Evolutionary conservation across 2,329 filamentous ascomycete species (phyloP).

Genomic region (Cladosporium sp.): DNA sequence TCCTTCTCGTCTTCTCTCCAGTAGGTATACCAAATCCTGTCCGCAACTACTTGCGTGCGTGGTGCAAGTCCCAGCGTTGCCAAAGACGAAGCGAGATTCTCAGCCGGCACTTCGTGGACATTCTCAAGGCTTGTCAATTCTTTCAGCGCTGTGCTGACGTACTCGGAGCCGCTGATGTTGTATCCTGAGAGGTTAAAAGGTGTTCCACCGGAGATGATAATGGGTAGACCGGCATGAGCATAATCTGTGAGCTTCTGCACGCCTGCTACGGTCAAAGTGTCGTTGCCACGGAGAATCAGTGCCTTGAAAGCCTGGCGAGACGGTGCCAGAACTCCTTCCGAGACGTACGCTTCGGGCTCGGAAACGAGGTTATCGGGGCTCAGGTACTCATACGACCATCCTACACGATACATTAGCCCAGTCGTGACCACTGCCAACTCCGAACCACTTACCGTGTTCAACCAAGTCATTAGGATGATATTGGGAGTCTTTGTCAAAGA

Average conservation of each 20-base stretch:
- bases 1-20: slow-evolving; percentile 31
- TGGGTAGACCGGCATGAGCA: slow-evolving; percentile 37
- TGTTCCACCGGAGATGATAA: slow-evolving; percentile 38
- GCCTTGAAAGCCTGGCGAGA: slow-evolving; percentile 40
- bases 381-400: slow-evolving; percentile 40
- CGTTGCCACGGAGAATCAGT: slow-evolving; percentile 35
- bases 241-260: slow-evolving; percentile 32
- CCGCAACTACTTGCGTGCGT: slow-evolving; percentile 23
- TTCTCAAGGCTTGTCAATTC: slow-evolving; percentile 29
- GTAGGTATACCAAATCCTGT: slow-evolving; percentile 33
- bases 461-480: slow-evolving; percentile 25
- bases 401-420: slow-evolving; percentile 28
- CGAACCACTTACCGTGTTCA: slow-evolving; percentile 16
- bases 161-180: slow-evolving; percentile 15
- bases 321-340: slow-evolving; percentile 35
- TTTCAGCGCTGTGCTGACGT: slow-evolving; percentile 19
- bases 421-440: not conserved
- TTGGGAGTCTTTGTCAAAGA: slow-evolving; percentile 10
- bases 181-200: slow-evolving; percentile 24
- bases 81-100: slow-evolving; percentile 31
- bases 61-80: slow-evolving; percentile 31
- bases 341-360: slow-evolving; percentile 35
- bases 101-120: slow-evolving; percentile 31
- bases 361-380: slow-evolving; percentile 41
- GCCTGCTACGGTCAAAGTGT: slow-evolving; percentile 34